A percentile compares a stretch with the other conserved stretches of the same genome.
These are phyloP conservation scores for Trichaptum fuscoviolaceum DNA, from an alignment of 768 basidiomycete genomes.

Conservation along the genomic window DNA sequence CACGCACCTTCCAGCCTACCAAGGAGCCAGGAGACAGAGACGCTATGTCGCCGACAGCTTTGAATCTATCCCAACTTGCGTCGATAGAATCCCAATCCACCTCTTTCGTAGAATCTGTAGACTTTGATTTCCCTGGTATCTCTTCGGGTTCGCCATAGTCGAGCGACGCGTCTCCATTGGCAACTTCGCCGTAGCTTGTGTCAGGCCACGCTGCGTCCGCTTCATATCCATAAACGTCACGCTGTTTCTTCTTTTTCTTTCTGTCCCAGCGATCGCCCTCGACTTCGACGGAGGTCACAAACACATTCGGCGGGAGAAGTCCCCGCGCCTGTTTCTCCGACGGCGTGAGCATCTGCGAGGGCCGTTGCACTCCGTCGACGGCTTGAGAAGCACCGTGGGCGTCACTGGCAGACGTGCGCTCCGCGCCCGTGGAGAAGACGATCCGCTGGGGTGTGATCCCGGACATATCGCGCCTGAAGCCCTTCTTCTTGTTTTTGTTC, in stretches of 20 bases:
- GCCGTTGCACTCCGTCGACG: constrained; percentile 6
- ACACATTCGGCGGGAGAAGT: constrained; percentile 52
- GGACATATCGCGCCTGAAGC: constrained; percentile 51
- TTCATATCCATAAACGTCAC: constrained; percentile 1
- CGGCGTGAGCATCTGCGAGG: constrained; percentile 48
- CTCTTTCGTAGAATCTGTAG: background rate
- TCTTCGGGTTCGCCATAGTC: constrained; percentile 29
- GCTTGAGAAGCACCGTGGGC: constrained; percentile 5
- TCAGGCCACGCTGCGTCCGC: background rate
- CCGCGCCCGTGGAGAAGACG: constrained; percentile 32
- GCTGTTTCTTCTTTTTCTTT: constrained; percentile 32
- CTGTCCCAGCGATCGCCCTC: constrained; percentile 36
- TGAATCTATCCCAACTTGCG: constrained; percentile 12
- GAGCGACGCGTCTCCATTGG: constrained; percentile 17
- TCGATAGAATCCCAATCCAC: constrained; percentile 24
- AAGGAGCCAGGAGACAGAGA: constrained; percentile 27
- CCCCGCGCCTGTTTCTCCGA: constrained; percentile 51
- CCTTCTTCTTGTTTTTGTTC: constrained; percentile 74
- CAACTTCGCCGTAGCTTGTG: background rate
- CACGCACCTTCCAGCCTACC: constrained; percentile 47
- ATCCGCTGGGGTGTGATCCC: constrained; percentile 45
- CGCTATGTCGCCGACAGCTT: constrained; percentile 18
- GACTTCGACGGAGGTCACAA: constrained; percentile 71
- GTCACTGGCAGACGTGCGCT: constrained; percentile 6
- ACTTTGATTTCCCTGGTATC: constrained; percentile 14